Evolutionary conservation across 2,329 filamentous ascomycete genomes (phyloP), one percentile per base, ranked within the genome.

Genomic region (Zasmidium citrigriseum): DNA sequence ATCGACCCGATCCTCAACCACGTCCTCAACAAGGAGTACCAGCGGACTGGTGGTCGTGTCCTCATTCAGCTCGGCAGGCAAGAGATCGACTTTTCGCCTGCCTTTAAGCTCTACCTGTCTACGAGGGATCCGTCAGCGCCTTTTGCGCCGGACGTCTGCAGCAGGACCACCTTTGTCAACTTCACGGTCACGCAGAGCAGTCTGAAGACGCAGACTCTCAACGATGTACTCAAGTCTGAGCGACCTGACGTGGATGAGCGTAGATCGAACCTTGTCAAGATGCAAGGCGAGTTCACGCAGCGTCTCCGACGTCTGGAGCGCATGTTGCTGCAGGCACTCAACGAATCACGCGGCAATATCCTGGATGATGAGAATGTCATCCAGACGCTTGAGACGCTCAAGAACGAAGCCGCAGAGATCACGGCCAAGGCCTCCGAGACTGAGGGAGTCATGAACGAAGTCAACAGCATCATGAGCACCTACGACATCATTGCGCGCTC

Each of bases 111-210:
- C 27, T 99, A 96, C 74, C 81, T 99, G 41, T 97, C 93, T 0
- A 99, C 96, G 1, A 85, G 93, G 69, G 95, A 99, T 78, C 96
- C 96, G 1, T 99, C 96, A 45, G 93, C 95, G 23, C 91, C 89
- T 7, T 99, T 99, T 74, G 87, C 95, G 7, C 96, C 95, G 0
- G 95, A 99, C 72, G 91, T 99, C 64, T 99, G 96, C 86, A 96
- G 92, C 81, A 86, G 96, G 70, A 98, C 95, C 5, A 99, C 96
- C 0, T 96, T 99, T 77, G 95, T 99, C 83, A 99, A 99, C 78
- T 99, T 99, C 69, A 98, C 96, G 1, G 93, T 99, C 63, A 99
- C 95, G 3, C 93, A 98, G 78, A 97, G 95, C 84, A 98, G 93
- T 82, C 83, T 99, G 71, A 95, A 96, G 78, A 98, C 95, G 1